Conservation (phyloP, 331 rosid species). For the Phaseolus coccineus region DNA sequence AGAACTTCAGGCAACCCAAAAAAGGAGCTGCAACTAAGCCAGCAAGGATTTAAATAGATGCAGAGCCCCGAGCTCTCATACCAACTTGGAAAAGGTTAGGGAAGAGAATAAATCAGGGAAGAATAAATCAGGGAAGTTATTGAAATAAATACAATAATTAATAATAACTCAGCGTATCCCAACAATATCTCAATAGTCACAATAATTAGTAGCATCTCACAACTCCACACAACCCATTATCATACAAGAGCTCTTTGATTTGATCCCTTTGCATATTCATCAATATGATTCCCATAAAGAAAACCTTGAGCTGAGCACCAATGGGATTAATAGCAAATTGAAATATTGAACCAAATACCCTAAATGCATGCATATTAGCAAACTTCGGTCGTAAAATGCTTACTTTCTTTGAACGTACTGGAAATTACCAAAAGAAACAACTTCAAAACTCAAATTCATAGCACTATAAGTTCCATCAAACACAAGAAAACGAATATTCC, state of each 20-base stretch:
- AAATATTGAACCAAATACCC: slow-evolving; percentile 4
- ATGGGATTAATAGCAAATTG: neutral
- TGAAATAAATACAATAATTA: too few species aligned
- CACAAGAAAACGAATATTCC: neutral
- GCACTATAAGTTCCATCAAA: slow-evolving; percentile 10
- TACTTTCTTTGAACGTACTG: neutral
- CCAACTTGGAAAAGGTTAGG: too few species aligned
- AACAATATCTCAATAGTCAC: too few species aligned
- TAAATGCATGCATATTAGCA: slow-evolving; percentile 1
- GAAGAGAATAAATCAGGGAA: too few species aligned
- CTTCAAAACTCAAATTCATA: slow-evolving; percentile 17
- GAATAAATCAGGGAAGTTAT: too few species aligned
- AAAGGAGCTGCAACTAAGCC: too few species aligned
- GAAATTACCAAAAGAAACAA: slow-evolving; percentile 14
- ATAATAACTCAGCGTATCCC: too few species aligned
- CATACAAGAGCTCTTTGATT: neutral
- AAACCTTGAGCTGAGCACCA: neutral
- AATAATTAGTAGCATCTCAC: too few species aligned
- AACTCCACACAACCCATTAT: neutral
- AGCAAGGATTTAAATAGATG: too few species aligned
- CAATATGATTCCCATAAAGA: neutral
- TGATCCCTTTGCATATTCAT: neutral
- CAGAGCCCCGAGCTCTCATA: too few species aligned
- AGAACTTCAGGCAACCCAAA: too few species aligned
- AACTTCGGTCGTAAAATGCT: neutral